A percentile compares a stretch with the other conserved stretches of the same genome.
These are phyloP conservation scores for Malassezia sp. DNA, from an alignment of 1,284 basidiomycete genomes.

Conservation along the genomic window DNA sequence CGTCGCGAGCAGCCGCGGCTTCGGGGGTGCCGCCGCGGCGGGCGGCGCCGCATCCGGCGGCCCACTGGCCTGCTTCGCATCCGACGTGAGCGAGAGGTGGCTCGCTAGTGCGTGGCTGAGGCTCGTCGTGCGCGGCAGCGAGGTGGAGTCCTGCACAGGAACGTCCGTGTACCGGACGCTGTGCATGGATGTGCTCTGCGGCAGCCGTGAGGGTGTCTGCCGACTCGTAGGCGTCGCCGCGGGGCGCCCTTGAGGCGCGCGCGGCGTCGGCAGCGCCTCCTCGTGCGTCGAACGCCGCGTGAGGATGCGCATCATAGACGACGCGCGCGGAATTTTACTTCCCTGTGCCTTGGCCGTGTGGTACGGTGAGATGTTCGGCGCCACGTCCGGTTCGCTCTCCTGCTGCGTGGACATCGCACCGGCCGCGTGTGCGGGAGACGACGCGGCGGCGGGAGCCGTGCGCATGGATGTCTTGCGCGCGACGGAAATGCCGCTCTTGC, in stretches of 20 bases:
- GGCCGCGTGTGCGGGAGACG: no score
- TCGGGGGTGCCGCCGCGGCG: neutral
- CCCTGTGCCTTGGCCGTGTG: conserved; percentile 15
- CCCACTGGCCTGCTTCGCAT: neutral
- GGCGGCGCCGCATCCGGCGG: neutral
- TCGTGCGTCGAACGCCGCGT: conserved; percentile 1
- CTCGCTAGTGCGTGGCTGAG: neutral
- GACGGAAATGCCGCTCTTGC: no score
- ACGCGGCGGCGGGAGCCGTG: neutral
- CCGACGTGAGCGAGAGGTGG: neutral
- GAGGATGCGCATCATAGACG: conserved; percentile 16
- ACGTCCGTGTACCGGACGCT: conserved; percentile 1
- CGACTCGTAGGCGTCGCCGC: neutral
- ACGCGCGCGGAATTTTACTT: conserved; percentile 14
- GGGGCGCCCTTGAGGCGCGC: neutral
- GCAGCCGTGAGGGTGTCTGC: conserved; percentile 2
- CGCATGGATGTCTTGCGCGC: neutral
- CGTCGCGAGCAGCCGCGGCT: neutral
- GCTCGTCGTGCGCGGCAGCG: neutral
- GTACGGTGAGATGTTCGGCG: conserved; percentile 11
- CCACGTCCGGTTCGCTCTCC: neutral
- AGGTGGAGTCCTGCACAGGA: neutral
- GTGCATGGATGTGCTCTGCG: conserved; percentile 15
- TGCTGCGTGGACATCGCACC: no score
- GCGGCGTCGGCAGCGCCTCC: no score